Base-by-base conservation (phyloP, 306 rosid genomes). In the Rosa persica region DNA sequence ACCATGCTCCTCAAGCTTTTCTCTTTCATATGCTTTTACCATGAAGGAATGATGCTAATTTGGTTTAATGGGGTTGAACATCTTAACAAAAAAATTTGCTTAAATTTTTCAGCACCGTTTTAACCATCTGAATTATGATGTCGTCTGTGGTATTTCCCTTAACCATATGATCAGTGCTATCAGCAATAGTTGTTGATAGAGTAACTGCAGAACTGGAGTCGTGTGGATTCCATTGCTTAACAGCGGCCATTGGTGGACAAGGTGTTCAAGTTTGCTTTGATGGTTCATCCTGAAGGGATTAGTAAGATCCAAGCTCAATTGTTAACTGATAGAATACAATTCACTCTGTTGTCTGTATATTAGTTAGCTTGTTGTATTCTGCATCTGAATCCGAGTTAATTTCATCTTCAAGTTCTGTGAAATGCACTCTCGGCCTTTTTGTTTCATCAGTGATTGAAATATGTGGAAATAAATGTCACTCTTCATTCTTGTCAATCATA, bases 141-240 rank as follows among this genome's bases (percentile, higher is more conserved):
- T 11, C 43, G 64, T 76, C 0, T 42, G 22, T 74, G 10, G 19
- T 76, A 20, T 70, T 85, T 80, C 40, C 88, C 96, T 92, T 91
- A 61, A 92, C 85, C 43, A 55, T 52, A 76, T 76, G 85, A 86
- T 78, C 90, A 95, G 98, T 92, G 81, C 89, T 95, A 66, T 89
- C 98, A 76, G 89, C 89, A 73, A 86, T 87, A 8, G 82, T 92
- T 80, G 96, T 86, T 76, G 93, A 92, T 10, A 84, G 84, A 79
- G 93, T 92, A 73, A 83, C 86, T 75, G 72, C 93, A 36, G 98
- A 95, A 70, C 89, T 95, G 60, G 93, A 95, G 90, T 89, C 96
- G 3, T 79, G 87, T 75, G 97, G 98, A 34, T 93, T 92, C 86
- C 97, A 89, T 68, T 95, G 98, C 82, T 82, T 92, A 84, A 89